Base-by-base conservation (phyloP, 139 green algal genomes). In the Nannochloris sp. region DNA sequence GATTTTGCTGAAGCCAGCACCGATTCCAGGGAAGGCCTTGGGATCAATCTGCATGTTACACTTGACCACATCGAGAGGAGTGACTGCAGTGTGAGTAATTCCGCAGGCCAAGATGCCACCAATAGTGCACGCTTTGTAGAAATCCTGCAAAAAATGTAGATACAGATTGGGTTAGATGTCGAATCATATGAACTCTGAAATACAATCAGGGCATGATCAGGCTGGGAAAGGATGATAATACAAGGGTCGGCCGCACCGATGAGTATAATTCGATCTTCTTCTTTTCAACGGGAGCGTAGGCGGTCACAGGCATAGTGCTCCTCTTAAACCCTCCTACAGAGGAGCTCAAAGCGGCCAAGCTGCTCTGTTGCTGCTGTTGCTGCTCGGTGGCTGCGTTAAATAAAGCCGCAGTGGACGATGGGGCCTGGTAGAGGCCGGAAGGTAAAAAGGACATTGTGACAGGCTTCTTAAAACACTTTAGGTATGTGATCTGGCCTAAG, bases 31-130 rank as follows among this genome's bases (percentile, higher is more conserved):
- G 67, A 87, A 90, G 74, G 83, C 89, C 46, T 73, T 69, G 35
- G 83, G 83, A 54, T 90, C 76, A 39, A 70, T 90, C 70, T 82
- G 77, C 77, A 93, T 92, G 80, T 96, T 96, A 77, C 89, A 96
- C 83, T 96, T 96, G 37, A 96, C 90, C 2, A 96, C 89, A 55
- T 96, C 89, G 67, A 95, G 76, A 2, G 89, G 89, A 1, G 89
- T 95, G n/a, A 95, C 84, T 8, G 73, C 70, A 15, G 81, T 85
- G 70, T 83, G 78, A n/a, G 81, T 83, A 13, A 76, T 45, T 24
- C 72, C 79, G 62, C 75, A 87, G 14, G 61, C 71, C 45, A 87
- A 71, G 14, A 89, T 75, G 55, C 85, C 85, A 35, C 89, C 89
- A 12, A 90, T 60, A 10, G 81, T 83, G 71, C 89, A 96, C 3